Evolutionary conservation across 108 stramenopile species (phyloP).

Genomic region (Parietichytrium sp.): DNA sequence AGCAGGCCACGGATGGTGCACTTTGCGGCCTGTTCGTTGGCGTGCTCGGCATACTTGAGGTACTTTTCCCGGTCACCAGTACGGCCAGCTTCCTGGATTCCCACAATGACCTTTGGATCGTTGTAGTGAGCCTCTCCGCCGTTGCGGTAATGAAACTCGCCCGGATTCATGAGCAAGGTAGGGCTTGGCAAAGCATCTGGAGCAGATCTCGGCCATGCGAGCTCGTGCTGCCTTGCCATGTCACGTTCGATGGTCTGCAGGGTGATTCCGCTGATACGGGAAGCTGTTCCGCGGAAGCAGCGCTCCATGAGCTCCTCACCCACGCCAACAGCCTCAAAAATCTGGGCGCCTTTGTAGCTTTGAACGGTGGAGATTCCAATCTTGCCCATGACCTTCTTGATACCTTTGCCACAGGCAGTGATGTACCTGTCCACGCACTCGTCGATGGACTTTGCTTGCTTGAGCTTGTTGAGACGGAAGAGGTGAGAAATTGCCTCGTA

Average conservation of each 20-base stretch:
- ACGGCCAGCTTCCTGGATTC: slow-evolving; percentile 16
- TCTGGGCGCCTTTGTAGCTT: slow-evolving; percentile 94
- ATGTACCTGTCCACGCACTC: slow-evolving; percentile 83
- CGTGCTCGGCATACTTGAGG: slow-evolving; percentile 33
- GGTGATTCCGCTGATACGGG: slow-evolving; percentile 88
- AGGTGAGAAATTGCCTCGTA: slow-evolving; percentile 92
- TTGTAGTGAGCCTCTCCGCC: slow-evolving; percentile 96
- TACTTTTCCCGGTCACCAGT: not conserved
- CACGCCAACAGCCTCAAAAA: slow-evolving; percentile 94
- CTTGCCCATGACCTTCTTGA: slow-evolving; percentile 92
- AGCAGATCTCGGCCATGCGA: slow-evolving; percentile 77
- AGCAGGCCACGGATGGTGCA: slow-evolving; percentile 89
- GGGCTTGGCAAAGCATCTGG: not conserved
- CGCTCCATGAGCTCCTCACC: slow-evolving; percentile 90
- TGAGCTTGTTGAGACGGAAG: slow-evolving; percentile 64
- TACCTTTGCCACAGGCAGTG: slow-evolving; percentile 87
- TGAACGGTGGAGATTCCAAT: slow-evolving; percentile 95
- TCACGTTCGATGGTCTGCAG: slow-evolving; percentile 92
- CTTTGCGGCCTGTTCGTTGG: slow-evolving; percentile 28
- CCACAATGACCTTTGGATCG: slow-evolving; percentile 65
- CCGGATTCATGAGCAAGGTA: slow-evolving; percentile 30
- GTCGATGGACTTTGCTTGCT: slow-evolving; percentile 66
- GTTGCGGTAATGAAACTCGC: slow-evolving; percentile 43
- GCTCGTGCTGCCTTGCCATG: slow-evolving; percentile 53
- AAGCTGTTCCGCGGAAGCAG: slow-evolving; percentile 91